These are phyloP conservation scores for Talaromyces funiculosus DNA, from an alignment of 2,329 filamentous ascomycete genomes.

Conservation along the genomic window DNA sequence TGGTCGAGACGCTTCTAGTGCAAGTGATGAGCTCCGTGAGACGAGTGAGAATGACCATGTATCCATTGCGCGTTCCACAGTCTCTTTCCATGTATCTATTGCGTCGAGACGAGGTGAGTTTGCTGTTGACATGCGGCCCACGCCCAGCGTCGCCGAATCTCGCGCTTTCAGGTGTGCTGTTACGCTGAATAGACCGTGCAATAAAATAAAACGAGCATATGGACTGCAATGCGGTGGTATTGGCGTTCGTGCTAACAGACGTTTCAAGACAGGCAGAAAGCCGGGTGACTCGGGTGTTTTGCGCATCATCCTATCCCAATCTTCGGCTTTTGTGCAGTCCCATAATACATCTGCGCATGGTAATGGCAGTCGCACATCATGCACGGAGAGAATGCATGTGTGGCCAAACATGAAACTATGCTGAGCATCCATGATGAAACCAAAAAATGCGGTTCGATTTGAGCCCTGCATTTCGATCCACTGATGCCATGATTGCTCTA, in stretches of 20 bases:
- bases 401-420: slow-evolving; percentile 27
- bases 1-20: slow-evolving; percentile 20
- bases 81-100: slow-evolving; percentile 24
- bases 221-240: slow-evolving; percentile 21
- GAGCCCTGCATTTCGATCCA: slow-evolving; percentile 25
- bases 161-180: slow-evolving; percentile 22
- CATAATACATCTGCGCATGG: slow-evolving; percentile 23
- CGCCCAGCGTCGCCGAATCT: slow-evolving; percentile 19
- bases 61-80: slow-evolving; percentile 22
- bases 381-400: slow-evolving; percentile 22
- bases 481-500: slow-evolving; percentile 20
- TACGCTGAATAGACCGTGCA: slow-evolving; percentile 25
- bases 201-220: slow-evolving; percentile 22
- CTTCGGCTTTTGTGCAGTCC: slow-evolving; percentile 18
- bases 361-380: slow-evolving; percentile 23
- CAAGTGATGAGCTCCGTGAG: slow-evolving; percentile 21
- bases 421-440: slow-evolving; percentile 27
- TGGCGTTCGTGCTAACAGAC: slow-evolving; percentile 19
- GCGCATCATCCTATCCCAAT: slow-evolving; percentile 19
- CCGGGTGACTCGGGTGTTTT: slow-evolving; percentile 19
- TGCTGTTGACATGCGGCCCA: slow-evolving; percentile 15
- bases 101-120: slow-evolving; percentile 11
- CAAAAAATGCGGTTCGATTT: slow-evolving; percentile 24
- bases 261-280: slow-evolving; percentile 22
- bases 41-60: slow-evolving; percentile 26